Base-by-base conservation (phyloP, 2,329 filamentous ascomycete genomes). In the Orbilia oligospora region DNA sequence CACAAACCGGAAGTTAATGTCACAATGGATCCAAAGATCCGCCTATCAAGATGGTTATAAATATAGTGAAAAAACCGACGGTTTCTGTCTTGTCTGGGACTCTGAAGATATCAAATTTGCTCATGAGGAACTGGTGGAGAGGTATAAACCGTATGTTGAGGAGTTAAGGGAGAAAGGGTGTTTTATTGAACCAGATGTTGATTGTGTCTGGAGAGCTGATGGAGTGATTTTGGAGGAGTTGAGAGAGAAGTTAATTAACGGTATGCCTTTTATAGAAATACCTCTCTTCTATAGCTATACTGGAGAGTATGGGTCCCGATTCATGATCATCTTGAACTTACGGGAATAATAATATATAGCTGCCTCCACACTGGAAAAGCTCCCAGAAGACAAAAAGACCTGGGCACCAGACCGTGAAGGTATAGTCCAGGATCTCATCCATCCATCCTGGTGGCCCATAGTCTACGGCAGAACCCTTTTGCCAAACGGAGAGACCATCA, bases 381-480 rank as follows among this genome's bases (percentile, higher is more conserved):
- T 30, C 30, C 30, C 30, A 30, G 30, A 30, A 30, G 30, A 30
- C 30, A 3, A 30, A 30, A 30, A 30, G 8, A 30, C 30, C 8
- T 30, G 30, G 30, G 30, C 30, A 30, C 30, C 30, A 0, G 85
- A 86, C 2, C 89, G 88, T 0, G 84, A 89, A 33, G 83, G 84
- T 0, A 87, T 86, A 75, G 89, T 92, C 0, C 86, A 90, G 0
- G 88, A 92, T 81, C 83, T 92, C 0, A 86, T 92, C 3, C 87
- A 92, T 79, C 89, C 90, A 0, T 91, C 89, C 0, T 84, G 91
- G 8, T 92, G 87, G 79, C 89, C 90, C 0, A 83, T 92, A 0
- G 81, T 89, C 0, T 89, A 88, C 80, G 88, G 88, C 0, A n/a
- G 24, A 18, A 3, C 24, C 12, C 20, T 67, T 8, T 30, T 8